Conservation (phyloP, 352 stramenopile genomes). For the Phytopythium helicoides region DNA sequence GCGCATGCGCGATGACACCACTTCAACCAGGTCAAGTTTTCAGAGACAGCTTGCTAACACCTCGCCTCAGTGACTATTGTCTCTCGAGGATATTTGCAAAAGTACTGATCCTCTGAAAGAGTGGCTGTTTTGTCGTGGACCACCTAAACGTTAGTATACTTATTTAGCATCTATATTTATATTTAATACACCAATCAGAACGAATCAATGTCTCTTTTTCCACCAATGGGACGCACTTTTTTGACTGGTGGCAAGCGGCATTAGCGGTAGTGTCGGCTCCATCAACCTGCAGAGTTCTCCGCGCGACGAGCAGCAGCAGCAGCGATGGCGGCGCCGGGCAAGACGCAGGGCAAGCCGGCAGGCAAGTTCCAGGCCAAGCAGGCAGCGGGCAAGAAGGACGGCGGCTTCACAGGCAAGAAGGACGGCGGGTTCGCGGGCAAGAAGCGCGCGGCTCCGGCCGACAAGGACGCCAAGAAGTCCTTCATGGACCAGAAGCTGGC, state of each 20-base stretch:
- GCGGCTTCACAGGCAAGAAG: slow-evolving; percentile 6
- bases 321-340: slow-evolving; percentile 24
- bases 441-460: slow-evolving; percentile 51
- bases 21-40: too few species aligned
- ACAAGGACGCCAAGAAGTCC: slow-evolving; percentile 75
- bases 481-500: slow-evolving; percentile 85
- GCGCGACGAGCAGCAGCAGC: slow-evolving; percentile 1
- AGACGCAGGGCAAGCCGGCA: slow-evolving; percentile 19
- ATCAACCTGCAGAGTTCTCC: not conserved
- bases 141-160: too few species aligned
- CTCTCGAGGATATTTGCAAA: too few species aligned
- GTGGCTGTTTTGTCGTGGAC: too few species aligned
- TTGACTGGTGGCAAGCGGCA: slow-evolving; percentile 24
- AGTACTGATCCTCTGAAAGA: too few species aligned
- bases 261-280: not conserved
- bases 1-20: too few species aligned
- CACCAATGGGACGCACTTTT: too few species aligned
- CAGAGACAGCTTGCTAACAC: too few species aligned
- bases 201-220: too few species aligned
- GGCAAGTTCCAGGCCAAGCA: slow-evolving; percentile 4
- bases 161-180: too few species aligned
- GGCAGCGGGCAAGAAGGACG: slow-evolving; percentile 12
- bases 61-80: too few species aligned
- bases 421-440: slow-evolving; percentile 39
- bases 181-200: too few species aligned